Percentiles rank a stretch among this genome's conserved stretches.
These are phyloP conservation scores for Thymus quinquecostatus DNA, from an alignment of 257 asterid genomes.

Conservation along the genomic window DNA sequence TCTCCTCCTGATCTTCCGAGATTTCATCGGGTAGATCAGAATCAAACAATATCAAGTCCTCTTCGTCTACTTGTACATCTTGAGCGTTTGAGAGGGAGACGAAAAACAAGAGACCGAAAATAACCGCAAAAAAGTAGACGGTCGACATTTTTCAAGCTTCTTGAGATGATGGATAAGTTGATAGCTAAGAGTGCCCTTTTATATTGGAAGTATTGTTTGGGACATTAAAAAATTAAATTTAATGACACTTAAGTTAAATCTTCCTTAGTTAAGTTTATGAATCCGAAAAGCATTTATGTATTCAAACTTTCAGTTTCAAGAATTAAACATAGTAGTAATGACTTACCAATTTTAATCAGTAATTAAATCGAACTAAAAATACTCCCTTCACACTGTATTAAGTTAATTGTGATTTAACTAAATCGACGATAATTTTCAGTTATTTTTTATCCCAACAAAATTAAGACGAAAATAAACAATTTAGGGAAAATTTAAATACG, in stretches of 20 bases:
- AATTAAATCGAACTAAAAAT: no score
- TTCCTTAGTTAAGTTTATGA: neutral
- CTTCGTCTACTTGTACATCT: neutral
- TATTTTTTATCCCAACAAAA: no score
- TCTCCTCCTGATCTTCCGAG: slow-evolving; percentile 18
- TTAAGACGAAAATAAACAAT: no score
- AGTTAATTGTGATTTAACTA: no score
- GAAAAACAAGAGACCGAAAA: slow-evolving; percentile 16
- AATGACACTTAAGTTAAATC: neutral
- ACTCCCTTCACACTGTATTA: no score
- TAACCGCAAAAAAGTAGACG: neutral
- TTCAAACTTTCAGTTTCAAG: neutral
- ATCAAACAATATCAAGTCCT: neutral
- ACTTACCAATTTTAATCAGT: no score
- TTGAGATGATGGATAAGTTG: slow-evolving; percentile 10
- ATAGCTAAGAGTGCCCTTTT: neutral
- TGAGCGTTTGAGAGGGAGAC: neutral
- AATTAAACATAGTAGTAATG: neutral
- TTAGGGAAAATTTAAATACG: no score
- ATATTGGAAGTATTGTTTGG: neutral
- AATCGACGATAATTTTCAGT: no score
- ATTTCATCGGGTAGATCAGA: neutral
- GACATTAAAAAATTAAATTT: neutral
- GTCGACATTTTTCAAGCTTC: slow-evolving; percentile 3
- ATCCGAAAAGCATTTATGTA: neutral